Evolutionary conservation across 2,329 filamentous ascomycete genomes (phyloP).

Genomic region (Colletotrichum australisinense): DNA sequence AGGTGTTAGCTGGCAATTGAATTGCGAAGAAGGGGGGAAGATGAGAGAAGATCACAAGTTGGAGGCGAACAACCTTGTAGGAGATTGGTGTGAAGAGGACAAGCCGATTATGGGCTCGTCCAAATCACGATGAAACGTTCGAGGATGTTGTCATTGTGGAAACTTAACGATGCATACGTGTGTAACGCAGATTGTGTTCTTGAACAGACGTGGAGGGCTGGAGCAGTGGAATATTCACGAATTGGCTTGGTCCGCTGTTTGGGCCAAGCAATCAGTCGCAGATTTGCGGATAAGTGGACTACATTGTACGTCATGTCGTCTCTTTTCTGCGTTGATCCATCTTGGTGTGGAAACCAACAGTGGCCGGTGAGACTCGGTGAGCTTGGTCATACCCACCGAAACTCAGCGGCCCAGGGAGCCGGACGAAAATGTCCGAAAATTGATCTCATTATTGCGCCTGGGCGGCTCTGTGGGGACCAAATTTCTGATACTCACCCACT

Average conservation of each 20-base stretch:
- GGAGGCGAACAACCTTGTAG: too few species aligned
- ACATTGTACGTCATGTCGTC: conserved; percentile 15
- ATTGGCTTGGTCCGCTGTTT: not conserved
- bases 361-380: not conserved
- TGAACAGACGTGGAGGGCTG: not conserved
- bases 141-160: not conserved
- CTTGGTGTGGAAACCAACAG: not conserved
- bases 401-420: not conserved
- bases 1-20: not conserved
- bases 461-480: not conserved
- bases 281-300: not conserved
- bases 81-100: not conserved
- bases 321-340: not conserved
- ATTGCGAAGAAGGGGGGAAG: too few species aligned
- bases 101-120: not conserved
- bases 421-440: conserved; percentile 10
- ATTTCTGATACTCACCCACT: not conserved
- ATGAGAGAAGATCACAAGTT: not conserved
- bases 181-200: not conserved
- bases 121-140: not conserved
- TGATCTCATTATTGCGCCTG: not conserved
- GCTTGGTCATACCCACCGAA: not conserved
- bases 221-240: not conserved
- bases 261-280: conserved; percentile 11
- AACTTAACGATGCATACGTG: not conserved